phyloP scores from a whole-genome alignment of 768 basidiomycete genomes.

The Podaxis sp. region DNA sequence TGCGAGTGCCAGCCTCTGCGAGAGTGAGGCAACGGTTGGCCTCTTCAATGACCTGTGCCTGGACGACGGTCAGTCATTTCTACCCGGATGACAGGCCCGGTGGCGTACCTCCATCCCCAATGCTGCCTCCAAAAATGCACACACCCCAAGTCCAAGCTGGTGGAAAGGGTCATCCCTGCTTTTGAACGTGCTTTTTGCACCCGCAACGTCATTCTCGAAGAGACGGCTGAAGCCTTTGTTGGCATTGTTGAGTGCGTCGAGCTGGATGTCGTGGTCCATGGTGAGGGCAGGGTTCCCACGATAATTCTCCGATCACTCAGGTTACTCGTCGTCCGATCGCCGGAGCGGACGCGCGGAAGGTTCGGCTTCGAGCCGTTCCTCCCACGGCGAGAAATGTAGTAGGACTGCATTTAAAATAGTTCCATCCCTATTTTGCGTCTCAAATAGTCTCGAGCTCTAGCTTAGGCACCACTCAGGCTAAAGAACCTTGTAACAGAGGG shows the following conservation, averaged over 20 bases:
- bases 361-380: too few relatives aligned
- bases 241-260: conserved; percentile 31
- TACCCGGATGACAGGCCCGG: background rate
- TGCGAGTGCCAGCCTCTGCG: conserved; percentile 62
- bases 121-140: conserved; percentile 74
- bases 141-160: conserved; percentile 67
- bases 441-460: too few relatives aligned
- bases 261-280: conserved; percentile 26
- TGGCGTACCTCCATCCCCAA: conserved; percentile 72
- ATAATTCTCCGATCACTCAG: background rate
- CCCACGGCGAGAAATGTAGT: too few relatives aligned
- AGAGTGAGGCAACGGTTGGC: conserved; percentile 53
- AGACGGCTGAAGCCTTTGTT: conserved; percentile 62
- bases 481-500: too few relatives aligned
- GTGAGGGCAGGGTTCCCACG: conserved; percentile 5
- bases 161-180: conserved; percentile 64
- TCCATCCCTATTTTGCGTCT: too few relatives aligned
- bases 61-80: background rate
- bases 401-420: too few relatives aligned
- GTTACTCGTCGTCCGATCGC: background rate
- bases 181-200: conserved; percentile 52
- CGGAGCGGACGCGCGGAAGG: background rate
- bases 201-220: conserved; percentile 64
- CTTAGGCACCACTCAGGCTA: too few relatives aligned
- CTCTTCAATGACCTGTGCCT: conserved; percentile 64